Conservation (phyloP, 2,329 filamentous ascomycete genomes). For the Fusarium ambrosium region DNA sequence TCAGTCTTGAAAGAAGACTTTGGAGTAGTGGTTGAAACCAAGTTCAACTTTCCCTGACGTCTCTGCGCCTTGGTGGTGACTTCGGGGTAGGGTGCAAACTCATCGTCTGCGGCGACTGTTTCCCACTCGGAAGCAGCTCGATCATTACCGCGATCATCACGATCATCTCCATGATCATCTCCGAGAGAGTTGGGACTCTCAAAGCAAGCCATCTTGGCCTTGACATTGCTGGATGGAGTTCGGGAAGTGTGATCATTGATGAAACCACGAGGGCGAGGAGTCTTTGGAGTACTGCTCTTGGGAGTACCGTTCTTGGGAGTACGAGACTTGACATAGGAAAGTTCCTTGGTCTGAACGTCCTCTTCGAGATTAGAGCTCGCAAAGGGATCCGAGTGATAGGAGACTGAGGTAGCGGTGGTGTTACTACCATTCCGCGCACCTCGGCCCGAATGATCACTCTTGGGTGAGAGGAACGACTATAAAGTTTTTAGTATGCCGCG, state of each 20-base stretch:
- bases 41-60: conserved; percentile 35
- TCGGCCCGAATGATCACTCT: conserved; percentile 39
- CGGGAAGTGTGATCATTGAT: conserved; percentile 33
- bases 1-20: conserved; percentile 17
- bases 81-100: conserved; percentile 27
- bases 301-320: conserved; percentile 2
- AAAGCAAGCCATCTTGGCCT: background rate
- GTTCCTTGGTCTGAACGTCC: conserved; percentile 21
- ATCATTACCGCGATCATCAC: background rate
- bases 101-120: conserved; percentile 47
- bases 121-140: conserved; percentile 49
- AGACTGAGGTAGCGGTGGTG: conserved; percentile 31
- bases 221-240: background rate
- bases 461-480: conserved; percentile 36
- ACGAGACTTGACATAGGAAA: conserved; percentile 20
- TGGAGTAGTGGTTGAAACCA: background rate
- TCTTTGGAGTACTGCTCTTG: background rate
- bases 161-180: background rate
- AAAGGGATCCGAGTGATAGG: conserved; percentile 31
- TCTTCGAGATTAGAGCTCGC: conserved; percentile 17
- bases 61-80: conserved; percentile 15
- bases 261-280: conserved; percentile 27
- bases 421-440: conserved; percentile 31
- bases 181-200: background rate
- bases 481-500: conserved; percentile 18